phyloP scores from a whole-genome alignment of 208 protist species.

The Ichthyophonus hoferi region DNA sequence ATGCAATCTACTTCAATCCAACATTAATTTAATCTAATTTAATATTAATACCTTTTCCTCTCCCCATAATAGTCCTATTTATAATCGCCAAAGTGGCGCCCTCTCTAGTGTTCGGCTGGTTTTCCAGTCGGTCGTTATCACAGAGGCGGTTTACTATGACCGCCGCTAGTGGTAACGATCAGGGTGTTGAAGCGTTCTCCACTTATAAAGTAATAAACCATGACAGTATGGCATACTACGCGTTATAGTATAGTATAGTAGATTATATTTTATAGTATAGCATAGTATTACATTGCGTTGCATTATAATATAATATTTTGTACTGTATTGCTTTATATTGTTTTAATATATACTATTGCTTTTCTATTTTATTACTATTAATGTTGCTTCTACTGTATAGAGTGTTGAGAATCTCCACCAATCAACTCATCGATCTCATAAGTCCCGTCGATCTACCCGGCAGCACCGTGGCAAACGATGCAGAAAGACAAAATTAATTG shows the following conservation, averaged over 20 bases:
- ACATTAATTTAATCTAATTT: no score
- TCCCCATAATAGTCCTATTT: background rate
- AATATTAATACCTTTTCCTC: no score
- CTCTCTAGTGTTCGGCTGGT: background rate
- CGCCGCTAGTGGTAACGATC: background rate
- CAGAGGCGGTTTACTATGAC: background rate
- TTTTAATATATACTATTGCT: no score
- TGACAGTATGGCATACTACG: no score
- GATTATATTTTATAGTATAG: no score
- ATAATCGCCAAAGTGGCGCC: background rate
- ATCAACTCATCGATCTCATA: background rate
- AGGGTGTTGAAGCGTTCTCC: background rate
- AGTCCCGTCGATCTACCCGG: background rate
- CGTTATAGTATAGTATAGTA: no score
- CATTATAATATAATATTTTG: no score
- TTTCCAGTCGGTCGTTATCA: background rate
- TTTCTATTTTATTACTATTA: no score
- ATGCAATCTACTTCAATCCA: no score
- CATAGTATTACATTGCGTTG: no score
- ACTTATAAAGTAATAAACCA: background rate
- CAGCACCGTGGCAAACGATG: background rate
- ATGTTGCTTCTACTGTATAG: no score
- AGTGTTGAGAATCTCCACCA: background rate
- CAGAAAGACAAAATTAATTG: background rate
- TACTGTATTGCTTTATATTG: no score